Conservation (phyloP, 352 stramenopile genomes). For the Pythium aristosporum region DNA sequence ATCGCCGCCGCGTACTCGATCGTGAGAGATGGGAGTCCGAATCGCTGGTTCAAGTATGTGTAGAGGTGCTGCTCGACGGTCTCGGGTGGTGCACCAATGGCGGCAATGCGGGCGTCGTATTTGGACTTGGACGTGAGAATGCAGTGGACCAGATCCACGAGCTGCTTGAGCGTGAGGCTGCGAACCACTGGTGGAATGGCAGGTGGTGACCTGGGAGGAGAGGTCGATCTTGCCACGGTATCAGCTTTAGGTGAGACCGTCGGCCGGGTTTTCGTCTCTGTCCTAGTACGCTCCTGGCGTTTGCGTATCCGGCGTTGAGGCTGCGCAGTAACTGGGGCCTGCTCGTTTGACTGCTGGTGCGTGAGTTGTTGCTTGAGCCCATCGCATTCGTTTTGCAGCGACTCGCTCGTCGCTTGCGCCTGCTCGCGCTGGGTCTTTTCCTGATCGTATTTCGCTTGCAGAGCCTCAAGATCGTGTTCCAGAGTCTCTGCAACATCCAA, state of each 20-base stretch:
- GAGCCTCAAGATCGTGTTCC: slow-evolving; percentile 53
- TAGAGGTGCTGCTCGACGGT: slow-evolving; percentile 91
- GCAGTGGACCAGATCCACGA: slow-evolving; percentile 70
- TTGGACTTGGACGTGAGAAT: slow-evolving; percentile 76
- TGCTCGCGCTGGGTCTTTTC: slow-evolving; percentile 49
- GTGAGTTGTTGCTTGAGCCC: slow-evolving; percentile 12
- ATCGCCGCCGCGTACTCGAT: slow-evolving; percentile 80
- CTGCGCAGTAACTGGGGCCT: neutral
- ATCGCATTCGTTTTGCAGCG: slow-evolving; percentile 39
- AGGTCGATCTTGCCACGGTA: neutral
- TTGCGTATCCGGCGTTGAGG: slow-evolving; percentile 9
- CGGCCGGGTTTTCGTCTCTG: neutral
- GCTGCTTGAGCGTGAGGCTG: slow-evolving; percentile 74
- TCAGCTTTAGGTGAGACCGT: neutral
- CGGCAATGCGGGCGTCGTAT: slow-evolving; percentile 48
- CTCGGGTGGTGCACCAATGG: slow-evolving; percentile 53
- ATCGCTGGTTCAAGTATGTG: slow-evolving; percentile 87
- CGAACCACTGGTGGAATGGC: slow-evolving; percentile 19
- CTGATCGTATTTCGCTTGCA: slow-evolving; percentile 40
- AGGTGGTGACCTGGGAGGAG: neutral
- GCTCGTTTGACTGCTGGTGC: neutral
- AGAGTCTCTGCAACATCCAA: slow-evolving; percentile 65
- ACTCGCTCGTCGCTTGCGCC: slow-evolving; percentile 45
- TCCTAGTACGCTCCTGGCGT: neutral
- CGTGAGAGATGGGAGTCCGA: slow-evolving; percentile 70